Percentiles rank a stretch among this genome's conserved stretches.
Evolutionary conservation across 2,329 filamentous ascomycete genomes (phyloP).

Genomic region (Cordyceps tenuipes): DNA sequence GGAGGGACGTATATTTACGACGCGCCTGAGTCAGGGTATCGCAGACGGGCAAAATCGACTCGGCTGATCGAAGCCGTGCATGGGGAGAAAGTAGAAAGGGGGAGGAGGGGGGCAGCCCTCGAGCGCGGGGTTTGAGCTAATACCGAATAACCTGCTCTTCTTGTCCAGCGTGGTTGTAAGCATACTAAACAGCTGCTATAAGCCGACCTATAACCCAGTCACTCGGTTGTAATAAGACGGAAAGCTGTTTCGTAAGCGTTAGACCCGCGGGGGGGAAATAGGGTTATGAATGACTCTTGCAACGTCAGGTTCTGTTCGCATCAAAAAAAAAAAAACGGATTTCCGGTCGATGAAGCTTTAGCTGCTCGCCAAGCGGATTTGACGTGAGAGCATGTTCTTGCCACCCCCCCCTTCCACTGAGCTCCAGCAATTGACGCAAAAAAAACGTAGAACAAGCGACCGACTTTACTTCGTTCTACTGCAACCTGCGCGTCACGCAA

Average conservation of each 20-base stretch:
- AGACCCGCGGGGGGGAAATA: background rate
- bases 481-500: slow-evolving; percentile 1
- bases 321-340: no score
- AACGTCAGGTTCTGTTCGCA: background rate
- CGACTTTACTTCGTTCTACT: background rate
- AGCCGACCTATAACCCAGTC: no score
- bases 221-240: no score
- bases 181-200: background rate
- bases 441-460: background rate
- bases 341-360: background rate
- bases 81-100: background rate
- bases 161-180: background rate
- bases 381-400: background rate
- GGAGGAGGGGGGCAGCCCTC: background rate
- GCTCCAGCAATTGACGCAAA: background rate
- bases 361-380: no score
- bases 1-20: background rate
- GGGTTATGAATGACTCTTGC: background rate
- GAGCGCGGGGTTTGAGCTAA: slow-evolving; percentile 1
- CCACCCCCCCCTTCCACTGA: background rate
- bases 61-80: background rate
- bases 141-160: background rate
- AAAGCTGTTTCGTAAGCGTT: background rate
- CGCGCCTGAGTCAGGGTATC: background rate
- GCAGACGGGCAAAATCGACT: background rate